Conservation (phyloP, 345 rosid genomes). For the Melastoma malabathricum region DNA sequence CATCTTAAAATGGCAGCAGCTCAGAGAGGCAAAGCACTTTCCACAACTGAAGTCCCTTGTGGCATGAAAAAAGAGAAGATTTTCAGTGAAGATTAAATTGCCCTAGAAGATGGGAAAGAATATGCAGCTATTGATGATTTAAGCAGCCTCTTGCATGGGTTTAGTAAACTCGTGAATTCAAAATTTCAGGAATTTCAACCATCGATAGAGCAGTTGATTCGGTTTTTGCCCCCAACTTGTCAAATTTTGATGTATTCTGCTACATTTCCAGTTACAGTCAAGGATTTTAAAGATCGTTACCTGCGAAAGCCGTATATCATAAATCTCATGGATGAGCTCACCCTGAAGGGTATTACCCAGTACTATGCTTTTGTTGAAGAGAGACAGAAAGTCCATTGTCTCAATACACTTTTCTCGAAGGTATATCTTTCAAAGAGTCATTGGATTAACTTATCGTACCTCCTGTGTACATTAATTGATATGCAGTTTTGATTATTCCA, state of each 20-base stretch:
- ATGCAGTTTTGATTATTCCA: constrained; percentile 19
- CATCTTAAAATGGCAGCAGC: constrained; percentile 10
- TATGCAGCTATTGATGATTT: constrained; percentile 21
- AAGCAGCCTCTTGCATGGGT: too few relatives aligned
- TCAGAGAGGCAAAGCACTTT: constrained; percentile 11
- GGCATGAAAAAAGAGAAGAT: constrained; percentile 24
- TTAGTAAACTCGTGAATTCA: too few relatives aligned
- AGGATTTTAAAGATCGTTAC: constrained; percentile 92
- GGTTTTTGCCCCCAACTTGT: constrained; percentile 66
- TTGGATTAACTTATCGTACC: not conserved
- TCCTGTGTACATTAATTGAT: not conserved
- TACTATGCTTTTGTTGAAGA: constrained; percentile 99
- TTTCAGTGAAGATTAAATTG: constrained; percentile 5
- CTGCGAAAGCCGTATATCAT: constrained; percentile 71
- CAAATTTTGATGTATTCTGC: constrained; percentile 98
- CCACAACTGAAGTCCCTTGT: constrained; percentile 6
- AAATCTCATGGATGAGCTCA: constrained; percentile 99
- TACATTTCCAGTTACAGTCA: constrained; percentile 95
- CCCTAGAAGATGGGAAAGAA: constrained; percentile 19
- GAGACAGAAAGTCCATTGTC: constrained; percentile 99
- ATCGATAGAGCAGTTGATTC: constrained; percentile 25
- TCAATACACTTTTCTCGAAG: constrained; percentile 98
- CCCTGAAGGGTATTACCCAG: constrained; percentile 93
- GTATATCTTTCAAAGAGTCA: constrained; percentile 26
- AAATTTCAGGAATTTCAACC: too few relatives aligned